Conservation (phyloP, 257 asterid genomes). For the Petrea volubilis region DNA sequence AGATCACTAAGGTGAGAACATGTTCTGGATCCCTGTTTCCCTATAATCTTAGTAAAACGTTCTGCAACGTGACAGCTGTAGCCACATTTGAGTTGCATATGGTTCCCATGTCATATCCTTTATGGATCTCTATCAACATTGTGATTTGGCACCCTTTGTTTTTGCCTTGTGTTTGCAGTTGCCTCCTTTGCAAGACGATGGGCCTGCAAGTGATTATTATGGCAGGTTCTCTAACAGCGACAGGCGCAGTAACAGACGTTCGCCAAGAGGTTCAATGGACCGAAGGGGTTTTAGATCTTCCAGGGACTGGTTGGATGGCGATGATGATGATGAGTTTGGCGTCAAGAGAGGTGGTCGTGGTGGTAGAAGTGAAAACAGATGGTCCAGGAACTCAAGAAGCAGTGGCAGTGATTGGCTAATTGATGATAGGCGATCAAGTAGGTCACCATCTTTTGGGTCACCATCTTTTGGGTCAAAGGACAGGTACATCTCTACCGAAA, state of each 20-base stretch:
- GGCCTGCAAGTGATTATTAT: constrained; percentile 75
- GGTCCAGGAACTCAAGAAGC: constrained; percentile 48
- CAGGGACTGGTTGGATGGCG: constrained; percentile 51
- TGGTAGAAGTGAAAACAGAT: constrained; percentile 39
- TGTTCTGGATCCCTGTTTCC: background rate
- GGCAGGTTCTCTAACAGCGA: constrained; percentile 80
- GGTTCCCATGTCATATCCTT: background rate
- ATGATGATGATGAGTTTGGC: constrained; percentile 33
- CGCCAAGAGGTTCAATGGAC: constrained; percentile 63
- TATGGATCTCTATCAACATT: background rate
- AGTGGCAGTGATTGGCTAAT: constrained; percentile 84
- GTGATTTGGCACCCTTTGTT: background rate
- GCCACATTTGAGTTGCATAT: background rate
- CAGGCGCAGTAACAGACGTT: constrained; percentile 46
- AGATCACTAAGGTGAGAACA: constrained; percentile 60
- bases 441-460: constrained; percentile 58
- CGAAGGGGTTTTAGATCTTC: constrained; percentile 64
- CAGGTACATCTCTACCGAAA: constrained; percentile 31
- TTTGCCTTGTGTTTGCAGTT: constrained; percentile 46
- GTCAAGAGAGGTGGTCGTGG: constrained; percentile 44
- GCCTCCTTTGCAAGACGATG: constrained; percentile 94
- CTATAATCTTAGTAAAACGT: background rate
- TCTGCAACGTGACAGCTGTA: background rate
- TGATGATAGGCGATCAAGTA: constrained; percentile 49
- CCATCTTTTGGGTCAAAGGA: constrained; percentile 63